Percentiles rank a stretch among this genome's conserved stretches.
phyloP scores from a whole-genome alignment of 2,329 filamentous ascomycete genomes.

The Keithomyces neogunnii region DNA sequence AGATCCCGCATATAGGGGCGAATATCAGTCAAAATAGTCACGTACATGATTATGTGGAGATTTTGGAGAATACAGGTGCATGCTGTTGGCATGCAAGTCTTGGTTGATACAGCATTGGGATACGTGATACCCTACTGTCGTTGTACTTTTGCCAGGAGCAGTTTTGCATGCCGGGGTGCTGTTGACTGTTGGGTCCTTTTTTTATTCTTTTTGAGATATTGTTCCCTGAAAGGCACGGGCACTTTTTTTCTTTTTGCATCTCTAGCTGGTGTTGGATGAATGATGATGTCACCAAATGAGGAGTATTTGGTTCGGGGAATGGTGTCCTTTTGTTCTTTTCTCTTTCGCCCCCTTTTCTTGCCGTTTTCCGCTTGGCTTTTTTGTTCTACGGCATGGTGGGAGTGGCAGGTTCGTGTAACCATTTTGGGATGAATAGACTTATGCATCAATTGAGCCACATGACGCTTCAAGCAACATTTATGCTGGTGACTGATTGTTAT shows the following conservation, averaged over 20 bases:
- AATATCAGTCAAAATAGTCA: too few relatives aligned
- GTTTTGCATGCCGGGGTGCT: too few relatives aligned
- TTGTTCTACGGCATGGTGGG: background rate
- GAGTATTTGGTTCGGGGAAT: background rate
- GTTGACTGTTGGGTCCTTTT: too few relatives aligned
- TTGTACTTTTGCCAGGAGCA: too few relatives aligned
- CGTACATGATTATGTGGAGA: too few relatives aligned
- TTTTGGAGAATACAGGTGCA: too few relatives aligned
- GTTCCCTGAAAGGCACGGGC: background rate
- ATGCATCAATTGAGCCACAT: background rate
- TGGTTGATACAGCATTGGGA: too few relatives aligned
- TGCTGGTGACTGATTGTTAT: background rate
- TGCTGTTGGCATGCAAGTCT: too few relatives aligned
- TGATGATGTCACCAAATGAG: background rate
- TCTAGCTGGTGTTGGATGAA: background rate
- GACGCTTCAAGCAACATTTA: background rate
- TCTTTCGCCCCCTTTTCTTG: background rate
- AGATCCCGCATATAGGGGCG: too few relatives aligned
- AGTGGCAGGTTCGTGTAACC: background rate
- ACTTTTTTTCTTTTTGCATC: background rate
- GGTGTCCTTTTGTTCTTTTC: background rate
- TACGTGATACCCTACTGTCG: too few relatives aligned
- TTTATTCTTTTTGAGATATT: background rate
- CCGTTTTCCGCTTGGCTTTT: background rate
- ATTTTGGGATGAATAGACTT: background rate